Evolutionary conservation across 371 early-diverging fungal species (phyloP).

Genomic region (Mycotypha africana): DNA sequence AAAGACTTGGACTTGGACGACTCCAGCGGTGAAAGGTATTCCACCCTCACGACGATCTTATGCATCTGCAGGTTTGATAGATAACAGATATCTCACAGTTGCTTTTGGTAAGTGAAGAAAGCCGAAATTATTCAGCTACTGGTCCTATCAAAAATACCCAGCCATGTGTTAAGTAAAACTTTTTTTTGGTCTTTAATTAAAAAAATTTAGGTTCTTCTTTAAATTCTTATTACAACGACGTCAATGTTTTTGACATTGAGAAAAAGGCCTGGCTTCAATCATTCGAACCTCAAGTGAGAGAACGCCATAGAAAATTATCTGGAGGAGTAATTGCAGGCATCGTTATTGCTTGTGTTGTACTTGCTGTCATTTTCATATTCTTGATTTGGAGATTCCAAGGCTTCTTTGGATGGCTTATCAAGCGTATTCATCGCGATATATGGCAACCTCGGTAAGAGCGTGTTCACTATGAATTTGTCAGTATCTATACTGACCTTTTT

Average conservation of each 20-base stretch:
- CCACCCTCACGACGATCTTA: constrained; percentile 36
- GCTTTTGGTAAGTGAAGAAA: constrained; percentile 32
- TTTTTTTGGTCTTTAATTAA: neutral
- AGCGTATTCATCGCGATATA: constrained; percentile 33
- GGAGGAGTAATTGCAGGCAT: constrained; percentile 43
- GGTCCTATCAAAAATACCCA: too few relatives aligned
- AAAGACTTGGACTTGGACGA: constrained; percentile 35
- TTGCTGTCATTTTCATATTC: constrained; percentile 27
- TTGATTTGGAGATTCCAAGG: constrained; percentile 38
- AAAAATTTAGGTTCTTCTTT: constrained; percentile 29
- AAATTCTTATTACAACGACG: constrained; percentile 36
- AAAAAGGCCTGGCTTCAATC: constrained; percentile 27
- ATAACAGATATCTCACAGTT: constrained; percentile 22
- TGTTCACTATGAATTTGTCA: neutral
- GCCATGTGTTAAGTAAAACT: too few relatives aligned
- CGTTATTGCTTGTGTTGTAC: constrained; percentile 25
- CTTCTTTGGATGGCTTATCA: constrained; percentile 31
- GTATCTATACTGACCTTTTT: neutral
- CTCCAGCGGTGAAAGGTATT: constrained; percentile 24
- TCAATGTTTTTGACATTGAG: constrained; percentile 29
- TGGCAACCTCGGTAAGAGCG: constrained; percentile 26
- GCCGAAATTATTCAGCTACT: too few relatives aligned
- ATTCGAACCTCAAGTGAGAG: constrained; percentile 2
- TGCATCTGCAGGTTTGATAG: constrained; percentile 29
- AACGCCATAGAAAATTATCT: constrained; percentile 10